These are phyloP conservation scores for Dianthus caryophyllus DNA, from an alignment of 148 eudicot genomes.

Conservation along the genomic window DNA sequence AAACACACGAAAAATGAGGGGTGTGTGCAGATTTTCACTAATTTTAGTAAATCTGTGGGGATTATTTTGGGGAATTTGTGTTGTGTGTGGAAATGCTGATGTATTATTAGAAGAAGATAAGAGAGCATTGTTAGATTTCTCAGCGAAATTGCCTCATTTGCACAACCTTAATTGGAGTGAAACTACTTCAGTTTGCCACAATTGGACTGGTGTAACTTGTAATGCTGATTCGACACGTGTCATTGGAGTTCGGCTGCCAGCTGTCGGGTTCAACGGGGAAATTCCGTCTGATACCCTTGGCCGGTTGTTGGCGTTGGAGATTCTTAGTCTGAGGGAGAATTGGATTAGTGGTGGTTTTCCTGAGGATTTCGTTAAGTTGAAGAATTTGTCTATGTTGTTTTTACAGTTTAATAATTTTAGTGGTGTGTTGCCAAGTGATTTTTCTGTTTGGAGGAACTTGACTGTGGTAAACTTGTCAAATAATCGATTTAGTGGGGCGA, in stretches of 20 bases:
- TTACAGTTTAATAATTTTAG: slow-evolving; percentile 63
- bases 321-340: slow-evolving; percentile 72
- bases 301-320: slow-evolving; percentile 57
- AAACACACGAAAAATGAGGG: slow-evolving; percentile 28
- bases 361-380: slow-evolving; percentile 46
- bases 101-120: slow-evolving; percentile 41
- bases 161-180: slow-evolving; percentile 57
- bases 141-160: slow-evolving; percentile 38
- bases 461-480: slow-evolving; percentile 52
- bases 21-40: slow-evolving; percentile 12
- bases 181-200: slow-evolving; percentile 36
- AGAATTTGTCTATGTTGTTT: slow-evolving; percentile 48
- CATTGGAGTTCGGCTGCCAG: slow-evolving; percentile 55
- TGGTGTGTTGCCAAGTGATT: slow-evolving; percentile 58
- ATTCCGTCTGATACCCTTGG: slow-evolving; percentile 59
- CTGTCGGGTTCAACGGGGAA: slow-evolving; percentile 60
- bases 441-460: slow-evolving; percentile 54
- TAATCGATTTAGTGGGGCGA: slow-evolving; percentile 59
- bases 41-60: slow-evolving; percentile 19
- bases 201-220: slow-evolving; percentile 76
- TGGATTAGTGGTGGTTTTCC: slow-evolving; percentile 62
- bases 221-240: slow-evolving; percentile 45
- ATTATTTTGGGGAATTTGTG: slow-evolving; percentile 6
- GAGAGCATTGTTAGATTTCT: slow-evolving; percentile 63
- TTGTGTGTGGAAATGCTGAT: slow-evolving; percentile 17